Evolutionary conservation across 2,329 filamentous ascomycete genomes (phyloP), one percentile per base, ranked within the genome.

Genomic region (Stagonosporopsis tanaceti): DNA sequence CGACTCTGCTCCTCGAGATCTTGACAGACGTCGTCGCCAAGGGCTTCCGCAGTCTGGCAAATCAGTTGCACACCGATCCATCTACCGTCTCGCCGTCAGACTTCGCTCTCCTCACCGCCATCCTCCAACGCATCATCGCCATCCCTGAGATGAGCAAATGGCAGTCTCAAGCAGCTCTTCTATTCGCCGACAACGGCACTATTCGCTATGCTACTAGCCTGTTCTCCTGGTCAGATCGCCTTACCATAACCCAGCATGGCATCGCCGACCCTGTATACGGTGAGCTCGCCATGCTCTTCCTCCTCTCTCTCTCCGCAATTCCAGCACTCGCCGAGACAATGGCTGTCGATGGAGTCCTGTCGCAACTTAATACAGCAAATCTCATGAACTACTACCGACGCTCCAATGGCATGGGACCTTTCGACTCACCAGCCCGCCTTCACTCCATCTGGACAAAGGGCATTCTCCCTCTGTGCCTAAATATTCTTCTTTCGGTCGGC

Each of bases 361-460:
- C 88, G 66, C 90, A 92, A 59, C 81, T 98, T 47, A 87, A 90
- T 20, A 89, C 89, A 1, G 91, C 93, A 47, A 93, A 89, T 60
- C 80, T 98, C 20, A 89, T 90, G 8, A 87, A 88, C 53, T 89
- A 90, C 73, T 89, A 96, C 75, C 88, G 91, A 25, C 82, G 84
- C 41, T 73, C 79, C 9, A 87, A 89, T 50, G 84, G 85, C 44
- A 89, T 93, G 56, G 90, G 90, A 2, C 93, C 93, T 0, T 93
- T 96, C 62, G 90, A 95, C 41, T 85, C 91, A 6, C 86, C 89
- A 1, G 79, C 85, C 0, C 87, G 94, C 25, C 87, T 96, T 70
- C 96, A 96, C 79, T 85, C 85, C 50, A 93, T 98, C 69, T 99
- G 95, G 95, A 87, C 88, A 20, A 90, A 91, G 64, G 95, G 92